Evolutionary conservation across 768 basidiomycete species (phyloP).

Genomic region (Amanita molliuscula): DNA sequence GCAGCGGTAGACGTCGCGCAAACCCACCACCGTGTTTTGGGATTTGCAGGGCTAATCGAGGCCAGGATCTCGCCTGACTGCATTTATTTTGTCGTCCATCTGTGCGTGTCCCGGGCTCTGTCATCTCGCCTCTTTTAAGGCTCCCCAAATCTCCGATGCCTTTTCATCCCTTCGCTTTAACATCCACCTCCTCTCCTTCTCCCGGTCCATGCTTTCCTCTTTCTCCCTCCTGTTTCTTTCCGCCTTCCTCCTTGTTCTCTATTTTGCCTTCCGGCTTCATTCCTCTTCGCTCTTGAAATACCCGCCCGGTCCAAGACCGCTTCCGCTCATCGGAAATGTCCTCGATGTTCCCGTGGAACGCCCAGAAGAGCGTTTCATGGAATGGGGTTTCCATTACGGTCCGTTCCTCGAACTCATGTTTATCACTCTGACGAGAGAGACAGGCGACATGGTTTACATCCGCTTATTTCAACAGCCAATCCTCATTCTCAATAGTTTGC

Average conservation of each 20-base stretch:
- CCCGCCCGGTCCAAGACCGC: slow-evolving; percentile 37
- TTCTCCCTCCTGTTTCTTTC: slow-evolving; percentile 8
- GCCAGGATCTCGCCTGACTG: background rate
- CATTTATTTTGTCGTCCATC: background rate
- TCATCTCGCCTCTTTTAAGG: slow-evolving; percentile 5
- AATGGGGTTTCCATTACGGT: slow-evolving; percentile 37
- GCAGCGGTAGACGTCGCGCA: slow-evolving; percentile 1
- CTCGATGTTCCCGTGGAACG: slow-evolving; percentile 31
- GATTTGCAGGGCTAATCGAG: slow-evolving; percentile 4
- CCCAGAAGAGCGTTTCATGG: slow-evolving; percentile 28
- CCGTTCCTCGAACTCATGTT: slow-evolving; percentile 8
- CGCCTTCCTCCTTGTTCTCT: slow-evolving; percentile 8
- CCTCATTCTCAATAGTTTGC: slow-evolving; percentile 37
- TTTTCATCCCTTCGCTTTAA: background rate
- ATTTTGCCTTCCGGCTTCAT: slow-evolving; percentile 16
- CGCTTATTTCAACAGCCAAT: slow-evolving; percentile 34
- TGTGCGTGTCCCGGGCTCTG: background rate
- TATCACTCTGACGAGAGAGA: background rate
- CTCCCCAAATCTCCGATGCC: slow-evolving; percentile 7
- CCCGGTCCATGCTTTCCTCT: slow-evolving; percentile 1
- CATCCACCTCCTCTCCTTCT: background rate
- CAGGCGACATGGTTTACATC: slow-evolving; percentile 34
- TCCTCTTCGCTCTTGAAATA: slow-evolving; percentile 16
- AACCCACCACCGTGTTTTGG: background rate
- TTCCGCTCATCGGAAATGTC: slow-evolving; percentile 37